Conservation (phyloP, 768 basidiomycete species). For the Sistotremastrum niveocremeum region DNA sequence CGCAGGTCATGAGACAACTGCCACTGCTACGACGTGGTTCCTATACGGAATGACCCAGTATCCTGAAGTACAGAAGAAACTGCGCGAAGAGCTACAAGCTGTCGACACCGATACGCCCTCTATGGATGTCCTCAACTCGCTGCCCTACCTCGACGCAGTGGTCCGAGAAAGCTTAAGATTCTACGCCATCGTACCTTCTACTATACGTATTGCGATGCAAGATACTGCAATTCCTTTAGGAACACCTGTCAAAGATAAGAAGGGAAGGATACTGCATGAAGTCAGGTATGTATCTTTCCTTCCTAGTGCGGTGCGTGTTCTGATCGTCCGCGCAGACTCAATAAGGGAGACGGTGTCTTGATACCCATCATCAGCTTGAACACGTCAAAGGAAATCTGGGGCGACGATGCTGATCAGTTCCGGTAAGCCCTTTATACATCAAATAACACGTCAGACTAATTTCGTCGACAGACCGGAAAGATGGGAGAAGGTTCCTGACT, state of each 20-base stretch:
- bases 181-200: constrained; percentile 35
- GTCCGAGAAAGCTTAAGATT: constrained; percentile 47
- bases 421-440: constrained; percentile 22
- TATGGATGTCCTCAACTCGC: constrained; percentile 53
- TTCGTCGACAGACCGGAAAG: constrained; percentile 41
- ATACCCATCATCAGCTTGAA: constrained; percentile 45
- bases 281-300: constrained; percentile 20
- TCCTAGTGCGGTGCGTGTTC: not conserved
- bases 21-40: constrained; percentile 40
- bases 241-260: constrained; percentile 29
- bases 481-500: constrained; percentile 38
- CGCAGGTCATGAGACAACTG: constrained; percentile 46
- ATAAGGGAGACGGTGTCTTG: constrained; percentile 19
- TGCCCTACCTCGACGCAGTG: constrained; percentile 60
- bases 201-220: constrained; percentile 29
- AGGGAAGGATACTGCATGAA: constrained; percentile 26
- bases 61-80: constrained; percentile 34
- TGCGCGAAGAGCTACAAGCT: constrained; percentile 42
- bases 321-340: constrained; percentile 15
- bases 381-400: constrained; percentile 41
- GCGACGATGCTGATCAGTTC: constrained; percentile 49
- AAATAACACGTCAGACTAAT: not conserved
- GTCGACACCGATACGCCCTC: constrained; percentile 42
- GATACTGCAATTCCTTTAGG: constrained; percentile 42
- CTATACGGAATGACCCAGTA: constrained; percentile 39